phyloP scores from a whole-genome alignment of 2,329 filamentous ascomycete genomes.

The Trichoderma oligosporum region DNA sequence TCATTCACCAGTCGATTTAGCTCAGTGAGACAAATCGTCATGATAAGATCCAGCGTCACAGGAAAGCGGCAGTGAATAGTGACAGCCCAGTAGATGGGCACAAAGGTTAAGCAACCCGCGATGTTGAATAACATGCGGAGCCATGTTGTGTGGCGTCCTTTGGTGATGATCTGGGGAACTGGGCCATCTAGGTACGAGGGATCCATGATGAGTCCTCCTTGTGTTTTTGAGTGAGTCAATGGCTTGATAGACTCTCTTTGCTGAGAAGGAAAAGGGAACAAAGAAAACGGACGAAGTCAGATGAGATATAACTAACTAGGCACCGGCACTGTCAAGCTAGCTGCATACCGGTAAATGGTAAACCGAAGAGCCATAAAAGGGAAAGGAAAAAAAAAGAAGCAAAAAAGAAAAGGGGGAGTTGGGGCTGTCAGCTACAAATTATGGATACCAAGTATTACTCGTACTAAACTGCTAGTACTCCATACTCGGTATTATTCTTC shows the following conservation, averaged over 20 bases:
- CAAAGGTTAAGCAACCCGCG: conserved; percentile 22
- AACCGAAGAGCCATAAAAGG: not conserved
- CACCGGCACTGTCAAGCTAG: no score
- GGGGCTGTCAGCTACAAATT: not conserved
- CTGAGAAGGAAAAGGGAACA: not conserved
- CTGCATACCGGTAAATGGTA: no score
- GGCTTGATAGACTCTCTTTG: not conserved
- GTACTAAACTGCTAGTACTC: no score
- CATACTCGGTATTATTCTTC: no score
- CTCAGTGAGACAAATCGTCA: conserved; percentile 24
- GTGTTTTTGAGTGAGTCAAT: not conserved
- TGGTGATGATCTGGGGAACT: not conserved
- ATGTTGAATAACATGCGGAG: conserved; percentile 23
- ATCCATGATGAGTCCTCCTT: conserved; percentile 1
- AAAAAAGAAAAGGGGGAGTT: not conserved
- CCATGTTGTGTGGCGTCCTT: conserved; percentile 19
- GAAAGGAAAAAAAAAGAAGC: not conserved
- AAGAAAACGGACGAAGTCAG: not conserved
- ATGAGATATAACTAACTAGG: not conserved
- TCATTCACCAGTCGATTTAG: conserved; percentile 26
- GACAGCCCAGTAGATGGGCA: conserved; percentile 23
- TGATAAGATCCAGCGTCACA: conserved; percentile 25
- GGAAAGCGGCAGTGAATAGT: conserved; percentile 26
- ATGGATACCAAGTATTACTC: conserved; percentile 6
- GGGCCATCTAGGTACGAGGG: conserved; percentile 3